Percentiles rank a stretch among this genome's conserved stretches.
These are phyloP conservation scores for Scedosporium apiospermum DNA, from an alignment of 2,329 filamentous ascomycete species.

Conservation along the genomic window DNA sequence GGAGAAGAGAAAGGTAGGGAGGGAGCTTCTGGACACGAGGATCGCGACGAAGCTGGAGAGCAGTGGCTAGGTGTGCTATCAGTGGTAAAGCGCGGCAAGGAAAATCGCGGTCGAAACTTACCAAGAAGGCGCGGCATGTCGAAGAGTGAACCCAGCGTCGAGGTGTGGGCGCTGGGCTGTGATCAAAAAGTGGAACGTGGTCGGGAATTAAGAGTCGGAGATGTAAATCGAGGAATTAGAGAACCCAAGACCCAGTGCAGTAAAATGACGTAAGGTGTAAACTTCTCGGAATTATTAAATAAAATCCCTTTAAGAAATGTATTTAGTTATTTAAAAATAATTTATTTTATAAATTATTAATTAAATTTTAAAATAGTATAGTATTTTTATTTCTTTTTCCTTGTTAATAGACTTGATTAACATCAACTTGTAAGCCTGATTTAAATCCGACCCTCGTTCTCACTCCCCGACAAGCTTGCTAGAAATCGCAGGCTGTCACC, in stretches of 20 bases:
- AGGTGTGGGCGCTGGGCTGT: background rate
- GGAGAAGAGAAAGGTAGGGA: slow-evolving; percentile 77
- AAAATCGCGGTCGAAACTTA: slow-evolving; percentile 21
- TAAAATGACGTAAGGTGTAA: no score
- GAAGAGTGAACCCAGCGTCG: background rate
- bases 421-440: no score
- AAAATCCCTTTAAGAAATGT: no score
- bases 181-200: background rate
- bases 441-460: no score
- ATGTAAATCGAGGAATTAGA: background rate
- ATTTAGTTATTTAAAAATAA: no score
- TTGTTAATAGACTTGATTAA: no score
- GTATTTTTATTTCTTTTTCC: no score
- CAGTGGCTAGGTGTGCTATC: slow-evolving; percentile 34
- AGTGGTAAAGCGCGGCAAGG: background rate
- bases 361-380: no score
- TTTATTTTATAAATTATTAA: no score
- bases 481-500: no score
- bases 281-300: no score
- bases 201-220: background rate
- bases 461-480: no score
- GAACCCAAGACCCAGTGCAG: background rate
- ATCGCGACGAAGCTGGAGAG: slow-evolving; percentile 66
- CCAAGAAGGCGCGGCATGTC: slow-evolving; percentile 46
- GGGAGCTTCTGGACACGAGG: slow-evolving; percentile 75